These are phyloP conservation scores for Fonsecaea monophora DNA, from an alignment of 2,329 filamentous ascomycete species.

Conservation along the genomic window DNA sequence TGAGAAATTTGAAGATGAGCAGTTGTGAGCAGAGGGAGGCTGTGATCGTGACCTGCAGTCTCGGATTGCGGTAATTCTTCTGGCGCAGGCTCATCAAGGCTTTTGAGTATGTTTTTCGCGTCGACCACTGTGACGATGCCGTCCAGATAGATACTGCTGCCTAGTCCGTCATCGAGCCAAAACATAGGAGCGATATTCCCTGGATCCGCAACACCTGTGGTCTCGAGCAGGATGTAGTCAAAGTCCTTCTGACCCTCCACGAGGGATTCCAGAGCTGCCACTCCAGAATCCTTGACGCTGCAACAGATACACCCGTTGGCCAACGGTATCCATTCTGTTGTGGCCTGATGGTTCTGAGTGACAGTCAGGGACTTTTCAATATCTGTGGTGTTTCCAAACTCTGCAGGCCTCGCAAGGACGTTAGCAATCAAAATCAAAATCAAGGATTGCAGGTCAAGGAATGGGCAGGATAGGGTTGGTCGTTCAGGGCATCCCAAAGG, in stretches of 20 bases:
- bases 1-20: slow-evolving; percentile 97
- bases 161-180: slow-evolving; percentile 96
- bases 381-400: slow-evolving; percentile 85
- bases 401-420: slow-evolving; percentile 49
- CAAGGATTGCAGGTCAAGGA: neutral
- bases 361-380: slow-evolving; percentile 96
- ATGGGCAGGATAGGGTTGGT: neutral
- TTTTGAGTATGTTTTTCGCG: slow-evolving; percentile 86
- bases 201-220: slow-evolving; percentile 91
- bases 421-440: neutral
- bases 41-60: slow-evolving; percentile 39
- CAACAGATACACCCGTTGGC: slow-evolving; percentile 98
- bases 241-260: slow-evolving; percentile 84
- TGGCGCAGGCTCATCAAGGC: slow-evolving; percentile 71
- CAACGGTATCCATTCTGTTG: slow-evolving; percentile 93
- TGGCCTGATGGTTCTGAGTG: slow-evolving; percentile 79
- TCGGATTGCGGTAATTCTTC: slow-evolving; percentile 57
- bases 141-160: slow-evolving; percentile 94
- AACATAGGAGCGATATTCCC: slow-evolving; percentile 95
- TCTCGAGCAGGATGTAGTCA: slow-evolving; percentile 97
- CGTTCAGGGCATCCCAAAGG: neutral
- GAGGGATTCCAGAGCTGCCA: slow-evolving; percentile 91
- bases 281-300: slow-evolving; percentile 94
- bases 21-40: slow-evolving; percentile 79
- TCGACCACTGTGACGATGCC: slow-evolving; percentile 96